A percentile compares a stretch with the other conserved stretches of the same genome.
Conservation (phyloP, 202 grass and related monocot genomes). For the Cymbopogon flexuosus region DNA sequence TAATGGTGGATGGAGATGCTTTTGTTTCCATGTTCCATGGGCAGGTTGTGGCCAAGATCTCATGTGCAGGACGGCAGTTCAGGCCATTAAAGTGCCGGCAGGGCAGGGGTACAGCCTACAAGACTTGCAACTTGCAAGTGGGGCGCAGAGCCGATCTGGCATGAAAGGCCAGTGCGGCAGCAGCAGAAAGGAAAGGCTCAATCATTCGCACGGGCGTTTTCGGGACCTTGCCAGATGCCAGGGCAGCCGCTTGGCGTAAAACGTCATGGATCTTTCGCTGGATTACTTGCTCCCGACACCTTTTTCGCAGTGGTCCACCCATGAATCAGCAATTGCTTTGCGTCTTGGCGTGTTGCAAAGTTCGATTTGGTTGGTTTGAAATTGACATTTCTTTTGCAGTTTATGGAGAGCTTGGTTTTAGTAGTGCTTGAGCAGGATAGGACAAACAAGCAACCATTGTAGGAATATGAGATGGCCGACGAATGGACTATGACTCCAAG, state of each 20-base stretch:
- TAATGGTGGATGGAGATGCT: not conserved
- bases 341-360: not conserved
- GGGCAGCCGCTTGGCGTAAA: constrained; percentile 17
- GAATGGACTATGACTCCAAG: not conserved
- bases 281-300: constrained; percentile 18
- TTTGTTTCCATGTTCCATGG: constrained; percentile 23
- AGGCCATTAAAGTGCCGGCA: constrained; percentile 29
- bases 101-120: not conserved
- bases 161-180: constrained; percentile 10
- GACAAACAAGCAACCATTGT: not conserved
- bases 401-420: not conserved
- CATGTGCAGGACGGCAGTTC: constrained; percentile 36
- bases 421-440: not conserved
- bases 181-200: constrained; percentile 17
- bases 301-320: constrained; percentile 19
- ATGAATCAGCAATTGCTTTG: not conserved
- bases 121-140: not conserved
- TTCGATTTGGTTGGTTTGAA: not conserved
- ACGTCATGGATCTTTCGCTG: constrained; percentile 30
- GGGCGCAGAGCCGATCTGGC: constrained; percentile 36
- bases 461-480: not conserved
- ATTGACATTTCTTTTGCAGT: not conserved
- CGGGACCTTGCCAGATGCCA: constrained; percentile 34
- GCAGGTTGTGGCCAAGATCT: constrained; percentile 13
- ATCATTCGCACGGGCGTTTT: constrained; percentile 36